Base-by-base conservation (phyloP, 2,329 filamentous ascomycete genomes). In the Alternaria atra region DNA sequence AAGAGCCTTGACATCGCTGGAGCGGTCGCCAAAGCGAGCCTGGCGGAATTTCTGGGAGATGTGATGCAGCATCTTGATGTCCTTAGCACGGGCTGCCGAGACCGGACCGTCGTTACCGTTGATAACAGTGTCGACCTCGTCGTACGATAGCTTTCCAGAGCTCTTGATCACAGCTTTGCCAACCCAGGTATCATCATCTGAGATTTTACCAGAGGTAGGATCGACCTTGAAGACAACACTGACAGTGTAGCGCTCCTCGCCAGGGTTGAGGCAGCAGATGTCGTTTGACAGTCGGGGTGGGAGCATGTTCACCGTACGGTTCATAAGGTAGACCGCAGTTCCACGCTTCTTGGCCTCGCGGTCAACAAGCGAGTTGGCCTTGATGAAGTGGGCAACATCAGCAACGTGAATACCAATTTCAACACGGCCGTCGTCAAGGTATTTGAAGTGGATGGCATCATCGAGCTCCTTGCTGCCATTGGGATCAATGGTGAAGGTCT, bases 341-440 rank as follows among this genome's bases (percentile, higher is more conserved):
- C 94, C 94, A 68, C 95, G 92, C 86, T 98, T 99, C 87, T 95
- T 97, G 10, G 95, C 95, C 81, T 99, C 95, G 47, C 95, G 91
- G 74, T 99, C 95, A 52, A 98, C 94, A 46, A 98, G 87, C 15
- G 94, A 97, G 83, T 96, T 97, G 48, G 90, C 86, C 85, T 98
- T 98, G 78, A 99, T 92, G 77, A 99, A 99, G 81, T 99, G 93
- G 63, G 95, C 90, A 69, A 98, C 90, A 79, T 99, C 95, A 32
- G 94, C 89, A 75, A 99, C 92, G 80, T 99, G 95, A 58, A 98
- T 89, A 82, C 94, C 95, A 70, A 99, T 91, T 78, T 99, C 94
- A 65, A 97, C 89, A 79, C 92, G 91, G 74, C 92, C 93, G 79
- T 97, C 91, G 13, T 87, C 83, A 56, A 93, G 87, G 39, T 89